These are phyloP conservation scores for Rhodotorula sp. DNA, from an alignment of 1,284 basidiomycete species.

Conservation along the genomic window DNA sequence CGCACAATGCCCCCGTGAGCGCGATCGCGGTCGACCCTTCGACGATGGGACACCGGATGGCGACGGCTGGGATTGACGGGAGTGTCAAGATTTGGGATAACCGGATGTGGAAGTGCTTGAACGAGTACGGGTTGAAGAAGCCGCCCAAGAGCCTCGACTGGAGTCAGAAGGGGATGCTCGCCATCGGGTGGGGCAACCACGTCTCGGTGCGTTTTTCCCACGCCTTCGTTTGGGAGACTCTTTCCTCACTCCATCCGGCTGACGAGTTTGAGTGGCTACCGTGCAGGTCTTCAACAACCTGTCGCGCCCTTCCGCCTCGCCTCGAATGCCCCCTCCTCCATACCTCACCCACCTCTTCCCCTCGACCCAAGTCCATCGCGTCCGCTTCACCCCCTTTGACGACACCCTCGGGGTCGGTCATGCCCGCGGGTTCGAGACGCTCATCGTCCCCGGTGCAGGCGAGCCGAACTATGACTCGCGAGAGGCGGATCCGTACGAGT, in stretches of 20 bases:
- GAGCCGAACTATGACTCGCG: slow-evolving; percentile 92
- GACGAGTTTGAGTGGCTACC: background rate
- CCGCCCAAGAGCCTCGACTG: slow-evolving; percentile 50
- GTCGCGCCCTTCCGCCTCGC: slow-evolving; percentile 37
- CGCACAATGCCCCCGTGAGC: slow-evolving; percentile 83
- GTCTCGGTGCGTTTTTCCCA: slow-evolving; percentile 67
- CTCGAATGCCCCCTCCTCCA: slow-evolving; percentile 64
- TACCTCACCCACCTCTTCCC: slow-evolving; percentile 81
- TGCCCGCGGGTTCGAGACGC: slow-evolving; percentile 69
- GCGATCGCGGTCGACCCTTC: slow-evolving; percentile 77
- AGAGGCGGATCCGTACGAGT: slow-evolving; percentile 94
- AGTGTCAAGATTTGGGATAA: slow-evolving; percentile 93
- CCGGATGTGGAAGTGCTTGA: slow-evolving; percentile 73
- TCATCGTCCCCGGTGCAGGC: slow-evolving; percentile 87
- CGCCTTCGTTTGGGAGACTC: no score
- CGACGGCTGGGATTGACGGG: slow-evolving; percentile 83
- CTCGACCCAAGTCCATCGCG: slow-evolving; percentile 63
- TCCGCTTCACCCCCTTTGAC: slow-evolving; percentile 86
- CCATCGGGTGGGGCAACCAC: slow-evolving; percentile 71
- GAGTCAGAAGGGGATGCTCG: slow-evolving; percentile 73
- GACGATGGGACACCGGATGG: slow-evolving; percentile 81
- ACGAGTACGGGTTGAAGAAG: slow-evolving; percentile 45
- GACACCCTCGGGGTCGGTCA: slow-evolving; percentile 79
- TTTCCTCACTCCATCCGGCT: background rate
- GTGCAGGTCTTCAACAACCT: slow-evolving; percentile 43